These are phyloP conservation scores for Neoascochyta sp. DNA, from an alignment of 2,329 filamentous ascomycete species.

Conservation along the genomic window DNA sequence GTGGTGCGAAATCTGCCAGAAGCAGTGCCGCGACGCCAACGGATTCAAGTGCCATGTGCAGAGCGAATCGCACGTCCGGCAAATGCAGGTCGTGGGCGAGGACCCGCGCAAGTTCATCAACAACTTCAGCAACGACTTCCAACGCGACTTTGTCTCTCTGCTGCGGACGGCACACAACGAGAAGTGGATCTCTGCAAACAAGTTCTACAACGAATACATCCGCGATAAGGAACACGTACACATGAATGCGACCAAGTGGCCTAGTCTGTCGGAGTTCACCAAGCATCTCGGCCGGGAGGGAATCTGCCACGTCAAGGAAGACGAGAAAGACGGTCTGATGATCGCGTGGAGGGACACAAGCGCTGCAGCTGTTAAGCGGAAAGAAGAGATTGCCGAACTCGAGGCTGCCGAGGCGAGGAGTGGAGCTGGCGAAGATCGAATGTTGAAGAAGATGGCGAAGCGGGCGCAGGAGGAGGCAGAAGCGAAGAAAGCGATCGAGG, in stretches of 20 bases:
- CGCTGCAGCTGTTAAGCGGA: conserved; percentile 74
- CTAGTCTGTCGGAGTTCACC: conserved; percentile 81
- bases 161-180: conserved; percentile 83
- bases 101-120: conserved; percentile 81
- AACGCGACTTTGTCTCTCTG: conserved; percentile 71
- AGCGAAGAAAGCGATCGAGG: conserved; percentile 35
- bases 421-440: conserved; percentile 79
- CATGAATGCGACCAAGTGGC: conserved; percentile 91
- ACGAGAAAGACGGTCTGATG: conserved; percentile 80
- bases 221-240: conserved; percentile 68
- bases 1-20: conserved; percentile 81
- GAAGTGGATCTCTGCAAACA: conserved; percentile 83
- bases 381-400: conserved; percentile 77
- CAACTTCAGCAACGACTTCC: conserved; percentile 77
- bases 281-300: conserved; percentile 83
- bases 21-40: conserved; percentile 79
- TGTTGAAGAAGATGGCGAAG: conserved; percentile 80
- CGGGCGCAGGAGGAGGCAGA: conserved; percentile 61
- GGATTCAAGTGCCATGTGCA: conserved; percentile 67
- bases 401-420: conserved; percentile 87
- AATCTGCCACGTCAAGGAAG: conserved; percentile 77
- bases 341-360: conserved; percentile 91
- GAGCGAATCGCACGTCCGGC: conserved; percentile 81
- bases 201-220: conserved; percentile 95
- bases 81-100: conserved; percentile 83